phyloP scores from a whole-genome alignment of 2,329 filamentous ascomycete genomes.

The Biscogniauxia mediterranea region DNA sequence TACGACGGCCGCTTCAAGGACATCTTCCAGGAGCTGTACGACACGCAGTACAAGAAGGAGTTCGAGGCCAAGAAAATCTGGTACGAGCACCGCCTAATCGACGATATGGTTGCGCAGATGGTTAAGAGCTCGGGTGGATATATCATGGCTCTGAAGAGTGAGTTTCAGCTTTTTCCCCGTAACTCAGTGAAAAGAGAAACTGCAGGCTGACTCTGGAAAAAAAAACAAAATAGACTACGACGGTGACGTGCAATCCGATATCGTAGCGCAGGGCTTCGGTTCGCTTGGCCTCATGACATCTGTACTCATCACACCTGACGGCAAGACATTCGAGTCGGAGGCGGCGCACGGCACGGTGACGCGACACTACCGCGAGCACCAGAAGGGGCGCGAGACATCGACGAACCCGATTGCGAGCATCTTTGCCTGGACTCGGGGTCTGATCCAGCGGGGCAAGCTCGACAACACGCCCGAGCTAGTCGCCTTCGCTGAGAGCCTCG shows the following conservation, averaged over 20 bases:
- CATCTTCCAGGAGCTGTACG: constrained; percentile 97
- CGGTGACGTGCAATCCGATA: constrained; percentile 97
- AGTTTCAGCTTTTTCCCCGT: constrained; percentile 34
- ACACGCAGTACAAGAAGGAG: constrained; percentile 77
- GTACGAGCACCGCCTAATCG: constrained; percentile 99
- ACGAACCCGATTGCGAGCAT: constrained; percentile 99
- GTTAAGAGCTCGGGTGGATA: constrained; percentile 97
- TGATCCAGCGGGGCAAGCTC: constrained; percentile 88
- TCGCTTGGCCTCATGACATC: constrained; percentile 98
- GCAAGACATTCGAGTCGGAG: constrained; percentile 96
- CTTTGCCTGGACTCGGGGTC: constrained; percentile 96
- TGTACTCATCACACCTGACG: constrained; percentile 92
- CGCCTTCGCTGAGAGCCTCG: constrained; percentile 85
- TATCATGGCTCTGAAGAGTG: constrained; percentile 97
- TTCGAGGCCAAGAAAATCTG: constrained; percentile 93
- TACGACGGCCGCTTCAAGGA: constrained; percentile 99
- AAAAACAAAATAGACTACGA: constrained; percentile 73
- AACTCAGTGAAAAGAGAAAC: constrained; percentile 1
- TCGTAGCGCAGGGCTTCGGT: constrained; percentile 96
- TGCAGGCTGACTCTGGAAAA: constrained; percentile 15
- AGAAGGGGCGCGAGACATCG: constrained; percentile 94
- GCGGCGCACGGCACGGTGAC: constrained; percentile 98
- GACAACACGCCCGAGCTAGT: constrained; percentile 91
- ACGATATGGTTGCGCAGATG: constrained; percentile 99
- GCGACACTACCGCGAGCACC: constrained; percentile 97